Evolutionary conservation across 768 basidiomycete species (phyloP).

Genomic region (Phanerochaete sordida): DNA sequence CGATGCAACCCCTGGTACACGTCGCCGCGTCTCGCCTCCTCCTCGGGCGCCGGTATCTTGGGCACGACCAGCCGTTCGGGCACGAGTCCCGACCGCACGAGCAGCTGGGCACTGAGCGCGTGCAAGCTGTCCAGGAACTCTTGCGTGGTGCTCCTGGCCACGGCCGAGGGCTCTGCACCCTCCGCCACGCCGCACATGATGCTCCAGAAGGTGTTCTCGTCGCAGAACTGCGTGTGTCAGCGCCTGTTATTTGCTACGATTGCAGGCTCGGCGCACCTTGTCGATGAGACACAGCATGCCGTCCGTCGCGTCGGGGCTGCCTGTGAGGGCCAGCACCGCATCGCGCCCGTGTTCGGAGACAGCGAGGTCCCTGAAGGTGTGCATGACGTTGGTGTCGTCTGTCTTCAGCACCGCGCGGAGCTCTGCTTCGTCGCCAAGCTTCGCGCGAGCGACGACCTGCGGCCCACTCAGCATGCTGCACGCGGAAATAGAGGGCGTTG

Average conservation of each 20-base stretch:
- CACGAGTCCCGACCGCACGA: neutral
- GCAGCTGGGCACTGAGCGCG: neutral
- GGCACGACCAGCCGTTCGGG: neutral
- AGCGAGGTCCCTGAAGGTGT: neutral
- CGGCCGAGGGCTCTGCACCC: neutral
- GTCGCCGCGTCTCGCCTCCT: neutral
- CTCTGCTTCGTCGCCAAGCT: too few species aligned
- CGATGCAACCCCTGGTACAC: neutral
- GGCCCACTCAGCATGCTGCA: neutral
- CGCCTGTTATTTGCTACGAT: neutral
- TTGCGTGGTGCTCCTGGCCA: neutral
- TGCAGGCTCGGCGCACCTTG: neutral
- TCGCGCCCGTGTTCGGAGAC: neutral
- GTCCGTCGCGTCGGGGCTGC: neutral
- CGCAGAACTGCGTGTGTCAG: neutral
- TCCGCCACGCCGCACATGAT: slow-evolving; percentile 1
- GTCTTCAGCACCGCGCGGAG: neutral
- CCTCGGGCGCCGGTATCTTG: neutral
- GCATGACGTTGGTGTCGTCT: neutral
- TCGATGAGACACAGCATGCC: neutral
- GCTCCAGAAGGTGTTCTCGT: neutral
- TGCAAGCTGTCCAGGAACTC: neutral
- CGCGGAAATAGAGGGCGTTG: neutral
- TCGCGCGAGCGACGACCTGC: neutral
- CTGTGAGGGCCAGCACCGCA: neutral